A percentile compares a stretch with the other conserved stretches of the same genome.
phyloP scores from a whole-genome alignment of 345 rosid species.

The Arabidopsis suecica region DNA sequence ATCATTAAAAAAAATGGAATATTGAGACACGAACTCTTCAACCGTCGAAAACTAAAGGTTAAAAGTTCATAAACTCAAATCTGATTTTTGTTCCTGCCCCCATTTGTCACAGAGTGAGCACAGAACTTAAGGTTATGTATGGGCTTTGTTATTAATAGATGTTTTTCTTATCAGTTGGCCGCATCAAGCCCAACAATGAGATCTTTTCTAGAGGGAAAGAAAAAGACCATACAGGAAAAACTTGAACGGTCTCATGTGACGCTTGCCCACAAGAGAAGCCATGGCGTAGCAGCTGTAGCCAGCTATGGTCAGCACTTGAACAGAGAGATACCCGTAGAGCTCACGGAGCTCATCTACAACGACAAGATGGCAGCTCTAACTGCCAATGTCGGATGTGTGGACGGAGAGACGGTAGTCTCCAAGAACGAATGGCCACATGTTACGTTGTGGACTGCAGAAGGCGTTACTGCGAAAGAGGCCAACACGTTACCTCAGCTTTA shows the following conservation, averaged over 20 bases:
- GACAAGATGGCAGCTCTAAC: slow-evolving; percentile 82
- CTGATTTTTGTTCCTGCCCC: background rate
- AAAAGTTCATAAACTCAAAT: slow-evolving; percentile 18
- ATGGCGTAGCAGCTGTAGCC: slow-evolving; percentile 84
- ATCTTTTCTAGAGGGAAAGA: slow-evolving; percentile 58
- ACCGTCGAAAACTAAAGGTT: background rate
- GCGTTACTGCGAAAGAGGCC: slow-evolving; percentile 77
- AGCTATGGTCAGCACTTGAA: slow-evolving; percentile 58
- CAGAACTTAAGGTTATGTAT: background rate
- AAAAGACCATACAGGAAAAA: slow-evolving; percentile 55
- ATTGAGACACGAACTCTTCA: background rate
- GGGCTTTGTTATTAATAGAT: background rate
- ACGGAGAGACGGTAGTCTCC: slow-evolving; percentile 61
- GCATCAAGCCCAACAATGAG: slow-evolving; percentile 50
- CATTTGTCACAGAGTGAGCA: background rate
- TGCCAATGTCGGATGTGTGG: slow-evolving; percentile 68
- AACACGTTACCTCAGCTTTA: slow-evolving; percentile 66
- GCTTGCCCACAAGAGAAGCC: slow-evolving; percentile 94
- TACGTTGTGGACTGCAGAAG: slow-evolving; percentile 84
- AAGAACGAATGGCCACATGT: slow-evolving; percentile 91
- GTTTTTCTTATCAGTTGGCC: slow-evolving; percentile 55
- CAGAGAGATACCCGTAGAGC: slow-evolving; percentile 66
- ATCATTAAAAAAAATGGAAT: slow-evolving; percentile 14
- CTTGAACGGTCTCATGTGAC: slow-evolving; percentile 75
- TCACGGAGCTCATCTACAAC: slow-evolving; percentile 72